Conservation (phyloP, 352 stramenopile genomes). For the Phytophthora niederhauseri region DNA sequence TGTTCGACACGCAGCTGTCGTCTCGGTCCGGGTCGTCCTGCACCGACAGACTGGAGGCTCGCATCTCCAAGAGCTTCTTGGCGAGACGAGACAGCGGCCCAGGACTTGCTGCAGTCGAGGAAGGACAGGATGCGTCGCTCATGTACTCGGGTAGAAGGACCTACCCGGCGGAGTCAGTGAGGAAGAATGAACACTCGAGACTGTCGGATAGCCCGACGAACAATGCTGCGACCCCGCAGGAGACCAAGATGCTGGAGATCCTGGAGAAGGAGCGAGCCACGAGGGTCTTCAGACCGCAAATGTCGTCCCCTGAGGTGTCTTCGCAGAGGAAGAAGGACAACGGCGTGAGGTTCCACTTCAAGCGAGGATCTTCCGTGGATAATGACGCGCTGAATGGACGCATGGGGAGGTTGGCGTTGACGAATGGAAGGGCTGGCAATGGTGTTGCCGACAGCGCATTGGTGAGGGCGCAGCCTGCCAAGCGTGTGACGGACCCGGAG, state of each 20-base stretch:
- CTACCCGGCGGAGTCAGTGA: conserved; percentile 66
- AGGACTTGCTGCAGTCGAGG: conserved; percentile 22
- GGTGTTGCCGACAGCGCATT: conserved; percentile 15
- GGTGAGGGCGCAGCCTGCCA: conserved; percentile 21
- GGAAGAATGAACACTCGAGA: conserved; percentile 46
- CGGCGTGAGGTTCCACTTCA: conserved; percentile 71
- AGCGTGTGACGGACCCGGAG: conserved; percentile 38
- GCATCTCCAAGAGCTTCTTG: conserved; percentile 66
- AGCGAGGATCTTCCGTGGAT: conserved; percentile 38
- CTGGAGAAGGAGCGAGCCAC: conserved; percentile 42
- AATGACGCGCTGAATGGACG: conserved; percentile 17
- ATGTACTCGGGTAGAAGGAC: conserved; percentile 70
- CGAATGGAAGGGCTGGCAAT: conserved; percentile 10
- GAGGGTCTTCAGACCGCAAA: conserved; percentile 16
- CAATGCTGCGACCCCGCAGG: conserved; percentile 20
- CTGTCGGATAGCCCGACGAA: conserved; percentile 41
- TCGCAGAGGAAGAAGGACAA: conserved; percentile 24
- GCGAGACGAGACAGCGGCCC: conserved; percentile 31
- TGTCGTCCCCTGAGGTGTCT: conserved; percentile 31
- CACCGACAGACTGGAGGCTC: conserved; percentile 64
- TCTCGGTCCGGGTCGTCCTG: conserved; percentile 40
- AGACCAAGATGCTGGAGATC: conserved; percentile 49
- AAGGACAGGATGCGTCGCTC: conserved; percentile 44
- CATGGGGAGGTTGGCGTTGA: conserved; percentile 36
- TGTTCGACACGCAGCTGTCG: conserved; percentile 32